These are phyloP conservation scores for Abortiporus biennis DNA, from an alignment of 1,284 basidiomycete genomes.

Conservation along the genomic window DNA sequence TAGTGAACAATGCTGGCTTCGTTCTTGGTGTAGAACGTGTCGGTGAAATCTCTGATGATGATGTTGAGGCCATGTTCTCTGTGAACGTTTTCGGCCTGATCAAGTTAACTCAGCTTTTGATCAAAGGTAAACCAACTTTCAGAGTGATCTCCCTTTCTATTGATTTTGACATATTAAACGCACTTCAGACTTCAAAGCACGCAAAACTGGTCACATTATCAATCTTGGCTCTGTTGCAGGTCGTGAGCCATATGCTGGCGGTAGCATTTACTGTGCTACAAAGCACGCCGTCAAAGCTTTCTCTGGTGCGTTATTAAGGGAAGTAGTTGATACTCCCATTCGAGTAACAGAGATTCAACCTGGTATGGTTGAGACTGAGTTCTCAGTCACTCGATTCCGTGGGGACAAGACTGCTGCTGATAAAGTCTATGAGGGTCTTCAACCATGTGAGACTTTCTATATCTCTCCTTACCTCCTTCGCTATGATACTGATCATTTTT, in stretches of 20 bases:
- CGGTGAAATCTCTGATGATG: slow-evolving; percentile 70
- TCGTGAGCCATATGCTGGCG: slow-evolving; percentile 86
- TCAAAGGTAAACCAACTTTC: slow-evolving; percentile 45
- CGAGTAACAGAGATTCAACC: slow-evolving; percentile 91
- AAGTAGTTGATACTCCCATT: slow-evolving; percentile 88
- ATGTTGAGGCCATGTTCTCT: slow-evolving; percentile 85
- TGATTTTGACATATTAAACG: neutral
- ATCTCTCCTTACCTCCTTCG: neutral
- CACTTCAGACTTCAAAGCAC: slow-evolving; percentile 81
- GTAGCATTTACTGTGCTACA: slow-evolving; percentile 77
- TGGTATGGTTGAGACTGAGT: slow-evolving; percentile 93
- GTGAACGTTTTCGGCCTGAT: slow-evolving; percentile 93
- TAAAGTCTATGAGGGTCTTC: slow-evolving; percentile 85
- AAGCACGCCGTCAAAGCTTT: slow-evolving; percentile 92
- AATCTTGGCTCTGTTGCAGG: slow-evolving; percentile 95
- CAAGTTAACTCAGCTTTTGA: slow-evolving; percentile 71
- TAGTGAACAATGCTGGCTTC: slow-evolving; percentile 87
- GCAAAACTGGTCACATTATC: slow-evolving; percentile 88
- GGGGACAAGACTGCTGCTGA: slow-evolving; percentile 79
- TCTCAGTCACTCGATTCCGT: slow-evolving; percentile 83
- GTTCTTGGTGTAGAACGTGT: slow-evolving; percentile 81
- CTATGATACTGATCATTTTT: slow-evolving; percentile 2
- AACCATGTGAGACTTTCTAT: slow-evolving; percentile 75
- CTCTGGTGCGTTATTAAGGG: slow-evolving; percentile 76
- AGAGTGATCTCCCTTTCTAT: neutral